Conservation (phyloP, 2,329 filamentous ascomycete genomes). For the Neodidymelliopsis sp. region DNA sequence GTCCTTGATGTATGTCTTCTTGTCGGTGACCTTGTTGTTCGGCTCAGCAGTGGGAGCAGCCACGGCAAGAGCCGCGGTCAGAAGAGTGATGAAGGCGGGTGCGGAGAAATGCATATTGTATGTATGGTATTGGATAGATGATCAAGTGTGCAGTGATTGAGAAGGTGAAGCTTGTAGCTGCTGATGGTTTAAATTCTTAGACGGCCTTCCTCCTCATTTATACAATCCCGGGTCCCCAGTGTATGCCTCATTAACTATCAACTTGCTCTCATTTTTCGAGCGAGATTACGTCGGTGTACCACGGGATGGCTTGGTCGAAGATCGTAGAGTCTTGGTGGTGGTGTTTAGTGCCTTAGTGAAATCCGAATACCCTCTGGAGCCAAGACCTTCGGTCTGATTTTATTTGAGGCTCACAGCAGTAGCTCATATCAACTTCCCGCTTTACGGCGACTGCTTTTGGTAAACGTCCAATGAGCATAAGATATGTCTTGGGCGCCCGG, state of each 20-base stretch:
- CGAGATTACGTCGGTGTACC: conserved; percentile 28
- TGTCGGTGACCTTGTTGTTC: background rate
- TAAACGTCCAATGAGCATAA: background rate
- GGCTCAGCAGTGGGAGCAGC: conserved; percentile 27
- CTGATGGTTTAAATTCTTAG: conserved; percentile 10
- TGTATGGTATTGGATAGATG: background rate
- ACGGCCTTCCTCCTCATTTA: conserved; percentile 22
- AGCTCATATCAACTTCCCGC: background rate
- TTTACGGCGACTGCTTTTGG: conserved; percentile 15
- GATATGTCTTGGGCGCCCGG: conserved; percentile 1
- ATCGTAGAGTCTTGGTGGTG: conserved; percentile 23
- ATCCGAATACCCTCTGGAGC: conserved; percentile 15
- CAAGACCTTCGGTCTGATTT: conserved; percentile 25
- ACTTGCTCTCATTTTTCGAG: background rate
- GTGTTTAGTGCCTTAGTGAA: conserved; percentile 18
- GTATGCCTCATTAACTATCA: background rate
- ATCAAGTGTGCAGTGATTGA: background rate
- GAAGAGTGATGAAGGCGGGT: conserved; percentile 26
- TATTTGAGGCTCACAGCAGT: conserved; percentile 11
- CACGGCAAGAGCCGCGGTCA: conserved; percentile 28
- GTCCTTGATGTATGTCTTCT: conserved; percentile 23
- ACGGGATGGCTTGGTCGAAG: conserved; percentile 7
- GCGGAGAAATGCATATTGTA: conserved; percentile 34
- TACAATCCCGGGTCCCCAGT: conserved; percentile 21
- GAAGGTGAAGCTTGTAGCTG: conserved; percentile 1